Conservation (phyloP, 305 asterid genomes). For the Stenogyne calaminthoides region DNA sequence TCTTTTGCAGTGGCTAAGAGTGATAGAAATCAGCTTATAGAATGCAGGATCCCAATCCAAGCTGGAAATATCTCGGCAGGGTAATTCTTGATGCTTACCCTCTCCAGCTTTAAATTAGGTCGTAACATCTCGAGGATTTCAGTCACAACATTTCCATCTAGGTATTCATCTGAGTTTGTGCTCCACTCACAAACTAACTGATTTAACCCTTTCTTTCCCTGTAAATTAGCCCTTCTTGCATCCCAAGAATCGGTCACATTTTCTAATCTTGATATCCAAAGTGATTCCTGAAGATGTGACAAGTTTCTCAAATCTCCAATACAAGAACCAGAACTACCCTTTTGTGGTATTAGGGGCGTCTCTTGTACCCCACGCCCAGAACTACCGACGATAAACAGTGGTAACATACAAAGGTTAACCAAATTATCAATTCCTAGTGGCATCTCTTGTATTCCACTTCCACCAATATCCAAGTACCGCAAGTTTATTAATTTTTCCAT, state of each 20-base stretch:
- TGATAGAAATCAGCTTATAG: constrained; percentile 36
- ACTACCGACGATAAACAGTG: constrained; percentile 40
- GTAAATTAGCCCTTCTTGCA: constrained; percentile 47
- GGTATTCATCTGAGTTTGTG: constrained; percentile 31
- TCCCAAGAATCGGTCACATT: constrained; percentile 46
- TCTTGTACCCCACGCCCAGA: constrained; percentile 32
- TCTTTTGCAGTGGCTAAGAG: constrained; percentile 39
- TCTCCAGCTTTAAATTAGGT: constrained; percentile 43
- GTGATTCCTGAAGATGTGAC: constrained; percentile 44
- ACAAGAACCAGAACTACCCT: constrained; percentile 22
- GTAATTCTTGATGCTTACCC: constrained; percentile 35
- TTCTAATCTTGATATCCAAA: constrained; percentile 41
- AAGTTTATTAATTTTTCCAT: constrained; percentile 40
- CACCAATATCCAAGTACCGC: constrained; percentile 43
- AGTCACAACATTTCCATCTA: constrained; percentile 33
- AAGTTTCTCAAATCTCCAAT: constrained; percentile 39
- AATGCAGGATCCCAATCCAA: constrained; percentile 50
- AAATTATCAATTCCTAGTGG: constrained; percentile 39
- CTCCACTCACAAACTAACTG: constrained; percentile 46
- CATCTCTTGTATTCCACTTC: constrained; percentile 43
- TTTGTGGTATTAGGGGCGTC: constrained; percentile 35
- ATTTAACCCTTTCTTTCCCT: constrained; percentile 36
- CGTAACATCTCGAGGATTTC: constrained; percentile 48
- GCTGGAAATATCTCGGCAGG: constrained; percentile 43
- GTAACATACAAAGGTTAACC: constrained; percentile 40